Conservation (phyloP, 257 asterid genomes). For the Lycium ferocissimum region DNA sequence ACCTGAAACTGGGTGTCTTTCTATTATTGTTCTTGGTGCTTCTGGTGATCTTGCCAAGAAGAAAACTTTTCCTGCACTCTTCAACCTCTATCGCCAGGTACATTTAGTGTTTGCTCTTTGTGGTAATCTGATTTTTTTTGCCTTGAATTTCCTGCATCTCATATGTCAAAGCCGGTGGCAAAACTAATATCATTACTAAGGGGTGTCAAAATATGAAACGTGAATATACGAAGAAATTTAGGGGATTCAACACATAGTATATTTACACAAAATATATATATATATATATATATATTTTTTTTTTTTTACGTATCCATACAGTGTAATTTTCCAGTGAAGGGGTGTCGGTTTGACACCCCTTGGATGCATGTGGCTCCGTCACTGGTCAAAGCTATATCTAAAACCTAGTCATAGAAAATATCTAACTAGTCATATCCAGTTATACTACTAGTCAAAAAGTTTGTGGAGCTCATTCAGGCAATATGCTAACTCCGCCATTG, state of each 20-base stretch:
- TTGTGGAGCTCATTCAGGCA: neutral
- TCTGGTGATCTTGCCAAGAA: conserved; percentile 99
- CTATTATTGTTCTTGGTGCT: conserved; percentile 94
- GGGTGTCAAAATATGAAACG: too few species aligned
- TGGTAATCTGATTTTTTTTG: neutral
- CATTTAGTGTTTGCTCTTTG: conserved; percentile 3
- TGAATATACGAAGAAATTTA: too few species aligned
- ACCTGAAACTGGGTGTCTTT: conserved; percentile 77
- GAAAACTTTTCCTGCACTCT: conserved; percentile 98
- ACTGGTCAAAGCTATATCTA: neutral
- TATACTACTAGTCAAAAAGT: conserved; percentile 8
- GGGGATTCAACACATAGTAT: too few species aligned
- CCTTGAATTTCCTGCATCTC: neutral
- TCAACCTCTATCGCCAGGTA: conserved; percentile 95
- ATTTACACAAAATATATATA: too few species aligned
- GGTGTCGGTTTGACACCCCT: too few species aligned
- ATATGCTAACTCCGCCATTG: conserved; percentile 30
- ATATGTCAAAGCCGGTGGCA: too few species aligned
- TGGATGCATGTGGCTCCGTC: too few species aligned
- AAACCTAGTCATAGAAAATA: neutral
- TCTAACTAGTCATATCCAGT: neutral
- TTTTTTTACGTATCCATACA: too few species aligned
- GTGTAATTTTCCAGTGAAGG: too few species aligned
- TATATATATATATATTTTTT: too few species aligned
- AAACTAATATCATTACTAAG: too few species aligned